A percentile compares a stretch with the other conserved stretches of the same genome.
phyloP scores from a whole-genome alignment of 2,329 filamentous ascomycete genomes.

The Colletotrichum sp. region DNA sequence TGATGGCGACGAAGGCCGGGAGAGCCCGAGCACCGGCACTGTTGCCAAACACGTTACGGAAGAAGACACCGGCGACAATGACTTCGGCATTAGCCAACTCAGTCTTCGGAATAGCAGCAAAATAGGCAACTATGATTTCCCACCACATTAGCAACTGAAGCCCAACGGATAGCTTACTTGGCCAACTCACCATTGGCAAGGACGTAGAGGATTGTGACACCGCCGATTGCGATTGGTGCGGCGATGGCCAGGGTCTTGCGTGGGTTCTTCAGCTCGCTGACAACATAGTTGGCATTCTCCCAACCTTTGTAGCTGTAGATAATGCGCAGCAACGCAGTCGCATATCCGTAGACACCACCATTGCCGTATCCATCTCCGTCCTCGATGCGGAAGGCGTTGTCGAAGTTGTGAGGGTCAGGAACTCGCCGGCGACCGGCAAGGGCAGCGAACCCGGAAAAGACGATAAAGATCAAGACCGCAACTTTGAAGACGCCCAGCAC shows the following conservation, averaged over 20 bases:
- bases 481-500: slow-evolving; percentile 66
- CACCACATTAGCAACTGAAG: not conserved
- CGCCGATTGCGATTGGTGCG: slow-evolving; percentile 62
- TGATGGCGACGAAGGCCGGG: slow-evolving; percentile 64
- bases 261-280: slow-evolving; percentile 62
- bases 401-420: slow-evolving; percentile 60
- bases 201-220: slow-evolving; percentile 65
- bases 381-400: slow-evolving; percentile 56
- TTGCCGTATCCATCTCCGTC: slow-evolving; percentile 49
- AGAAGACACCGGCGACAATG: slow-evolving; percentile 66
- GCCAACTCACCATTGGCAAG: slow-evolving; percentile 42
- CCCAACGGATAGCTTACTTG: not conserved
- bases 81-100: slow-evolving; percentile 63
- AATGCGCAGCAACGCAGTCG: slow-evolving; percentile 62
- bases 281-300: slow-evolving; percentile 68
- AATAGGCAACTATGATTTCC: slow-evolving; percentile 56
- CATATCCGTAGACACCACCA: slow-evolving; percentile 57
- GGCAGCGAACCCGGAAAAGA: slow-evolving; percentile 64
- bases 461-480: slow-evolving; percentile 62
- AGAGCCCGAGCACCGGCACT: slow-evolving; percentile 53
- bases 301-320: slow-evolving; percentile 69
- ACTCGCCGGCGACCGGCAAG: slow-evolving; percentile 55
- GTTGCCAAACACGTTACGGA: slow-evolving; percentile 65
- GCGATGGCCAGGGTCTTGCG: slow-evolving; percentile 59
- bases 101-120: slow-evolving; percentile 64